Conservation (phyloP, 148 eudicot species). For the Polygonum aviculare region DNA sequence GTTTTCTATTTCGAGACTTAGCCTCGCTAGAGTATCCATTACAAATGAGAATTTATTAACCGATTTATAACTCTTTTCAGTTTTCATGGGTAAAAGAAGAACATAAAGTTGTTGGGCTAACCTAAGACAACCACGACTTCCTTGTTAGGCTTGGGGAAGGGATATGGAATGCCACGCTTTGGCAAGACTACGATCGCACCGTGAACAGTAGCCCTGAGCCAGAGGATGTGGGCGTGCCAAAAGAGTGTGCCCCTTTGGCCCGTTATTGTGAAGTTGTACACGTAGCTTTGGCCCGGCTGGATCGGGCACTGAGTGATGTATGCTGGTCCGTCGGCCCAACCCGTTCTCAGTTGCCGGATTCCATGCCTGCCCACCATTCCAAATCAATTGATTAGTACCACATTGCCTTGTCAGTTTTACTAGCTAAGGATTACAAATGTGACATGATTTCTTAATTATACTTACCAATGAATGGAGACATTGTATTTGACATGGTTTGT, state of each 20-base stretch:
- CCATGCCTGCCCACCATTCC: constrained; percentile 41
- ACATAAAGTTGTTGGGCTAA: constrained; percentile 56
- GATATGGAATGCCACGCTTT: constrained; percentile 52
- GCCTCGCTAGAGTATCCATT: too few relatives aligned
- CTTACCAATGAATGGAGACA: constrained; percentile 60
- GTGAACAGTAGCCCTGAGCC: constrained; percentile 73
- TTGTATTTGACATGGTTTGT: constrained; percentile 55
- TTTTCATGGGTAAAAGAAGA: not conserved
- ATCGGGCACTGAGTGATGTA: constrained; percentile 80
- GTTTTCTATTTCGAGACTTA: too few relatives aligned
- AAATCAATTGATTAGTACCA: not conserved
- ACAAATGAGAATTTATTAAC: too few relatives aligned
- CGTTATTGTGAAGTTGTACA: constrained; percentile 66
- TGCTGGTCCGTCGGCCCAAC: constrained; percentile 87
- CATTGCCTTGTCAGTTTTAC: not conserved
- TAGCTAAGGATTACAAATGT: not conserved
- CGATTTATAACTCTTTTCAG: too few relatives aligned
- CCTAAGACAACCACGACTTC: constrained; percentile 59
- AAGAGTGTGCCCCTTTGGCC: constrained; percentile 85
- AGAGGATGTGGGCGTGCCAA: constrained; percentile 77
- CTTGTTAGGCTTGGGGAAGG: constrained; percentile 57
- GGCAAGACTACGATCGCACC: constrained; percentile 73
- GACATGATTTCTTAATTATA: not conserved
- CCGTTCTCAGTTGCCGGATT: constrained; percentile 52
- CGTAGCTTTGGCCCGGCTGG: constrained; percentile 50